Percentiles rank a stretch among this genome's conserved stretches.
These are phyloP conservation scores for Graphiopsis chlorocephala DNA, from an alignment of 2,329 filamentous ascomycete species.

Conservation along the genomic window DNA sequence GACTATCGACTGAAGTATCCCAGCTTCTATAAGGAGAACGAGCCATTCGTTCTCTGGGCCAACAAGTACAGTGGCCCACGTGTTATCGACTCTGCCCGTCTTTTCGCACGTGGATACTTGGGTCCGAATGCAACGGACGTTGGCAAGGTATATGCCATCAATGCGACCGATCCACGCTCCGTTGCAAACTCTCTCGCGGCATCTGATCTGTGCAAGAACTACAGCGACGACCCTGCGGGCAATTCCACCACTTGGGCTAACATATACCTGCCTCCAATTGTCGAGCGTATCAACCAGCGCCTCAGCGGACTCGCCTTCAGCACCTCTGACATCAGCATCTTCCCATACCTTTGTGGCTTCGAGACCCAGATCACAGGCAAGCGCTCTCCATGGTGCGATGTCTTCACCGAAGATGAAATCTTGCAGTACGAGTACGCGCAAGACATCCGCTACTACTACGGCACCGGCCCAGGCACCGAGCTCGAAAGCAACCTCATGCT, in stretches of 20 bases:
- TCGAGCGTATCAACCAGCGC: slow-evolving; percentile 53
- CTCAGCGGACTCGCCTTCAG: slow-evolving; percentile 57
- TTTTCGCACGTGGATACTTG: slow-evolving; percentile 61
- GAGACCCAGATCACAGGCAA: slow-evolving; percentile 64
- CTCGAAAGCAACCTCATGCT: slow-evolving; percentile 60
- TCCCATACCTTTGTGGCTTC: slow-evolving; percentile 67
- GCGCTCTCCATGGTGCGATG: slow-evolving; percentile 57
- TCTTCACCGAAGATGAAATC: slow-evolving; percentile 60
- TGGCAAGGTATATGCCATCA: slow-evolving; percentile 59
- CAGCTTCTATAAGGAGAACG: slow-evolving; percentile 49
- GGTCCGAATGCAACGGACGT: slow-evolving; percentile 54
- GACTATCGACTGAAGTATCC: slow-evolving; percentile 46
- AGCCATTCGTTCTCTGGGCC: slow-evolving; percentile 59
- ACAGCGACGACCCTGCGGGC: slow-evolving; percentile 54
- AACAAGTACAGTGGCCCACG: slow-evolving; percentile 57
- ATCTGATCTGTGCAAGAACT: slow-evolving; percentile 62
- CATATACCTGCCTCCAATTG: slow-evolving; percentile 54
- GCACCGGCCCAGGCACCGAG: slow-evolving; percentile 56
- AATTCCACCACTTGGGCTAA: slow-evolving; percentile 49
- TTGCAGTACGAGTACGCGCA: slow-evolving; percentile 64
- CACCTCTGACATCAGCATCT: slow-evolving; percentile 53
- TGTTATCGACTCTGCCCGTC: slow-evolving; percentile 60
- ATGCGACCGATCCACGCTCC: slow-evolving; percentile 52
- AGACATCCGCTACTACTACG: slow-evolving; percentile 62
- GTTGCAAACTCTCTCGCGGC: slow-evolving; percentile 63